A percentile compares a stretch with the other conserved stretches of the same genome.
Evolutionary conservation across 2,329 filamentous ascomycete genomes (phyloP).

Genomic region (Fusarium sp.): DNA sequence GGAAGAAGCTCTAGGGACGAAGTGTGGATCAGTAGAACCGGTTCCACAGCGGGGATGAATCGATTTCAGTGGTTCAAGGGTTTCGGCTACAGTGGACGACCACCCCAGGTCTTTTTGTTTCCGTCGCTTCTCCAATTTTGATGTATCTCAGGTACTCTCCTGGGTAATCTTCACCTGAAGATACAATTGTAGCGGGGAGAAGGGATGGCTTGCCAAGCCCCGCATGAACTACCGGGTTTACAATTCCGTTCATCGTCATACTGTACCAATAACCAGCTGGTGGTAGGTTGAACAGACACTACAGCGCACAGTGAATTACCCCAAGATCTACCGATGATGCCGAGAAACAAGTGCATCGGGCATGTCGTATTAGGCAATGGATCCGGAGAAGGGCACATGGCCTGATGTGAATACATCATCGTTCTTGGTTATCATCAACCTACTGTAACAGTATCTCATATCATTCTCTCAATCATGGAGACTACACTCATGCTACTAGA

Average conservation of each 20-base stretch:
- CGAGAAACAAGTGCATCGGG: constrained; percentile 35
- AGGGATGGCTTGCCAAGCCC: constrained; percentile 23
- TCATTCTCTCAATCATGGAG: background rate
- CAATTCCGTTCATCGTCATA: constrained; percentile 12
- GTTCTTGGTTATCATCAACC: background rate
- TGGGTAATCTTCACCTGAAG: background rate
- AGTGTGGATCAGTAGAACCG: constrained; percentile 29
- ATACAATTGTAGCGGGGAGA: constrained; percentile 19
- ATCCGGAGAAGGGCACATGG: constrained; percentile 19
- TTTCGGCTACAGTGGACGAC: constrained; percentile 23
- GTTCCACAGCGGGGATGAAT: constrained; percentile 28
- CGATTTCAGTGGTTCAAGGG: constrained; percentile 13
- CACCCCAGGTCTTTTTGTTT: background rate
- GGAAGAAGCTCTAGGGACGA: constrained; percentile 25
- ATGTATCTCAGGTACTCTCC: constrained; percentile 16
- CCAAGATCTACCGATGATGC: constrained; percentile 33
- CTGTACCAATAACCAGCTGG: background rate
- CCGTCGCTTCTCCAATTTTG: constrained; percentile 34
- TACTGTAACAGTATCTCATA: too few relatives aligned
- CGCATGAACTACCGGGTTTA: constrained; percentile 12
- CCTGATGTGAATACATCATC: constrained; percentile 25
- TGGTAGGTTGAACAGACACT: too few relatives aligned
- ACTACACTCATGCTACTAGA: accelerated
- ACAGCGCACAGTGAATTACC: background rate
- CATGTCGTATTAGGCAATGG: constrained; percentile 24